Evolutionary conservation across 2,329 filamentous ascomycete species (phyloP).

Genomic region (Trichoderma atrobrunneum): DNA sequence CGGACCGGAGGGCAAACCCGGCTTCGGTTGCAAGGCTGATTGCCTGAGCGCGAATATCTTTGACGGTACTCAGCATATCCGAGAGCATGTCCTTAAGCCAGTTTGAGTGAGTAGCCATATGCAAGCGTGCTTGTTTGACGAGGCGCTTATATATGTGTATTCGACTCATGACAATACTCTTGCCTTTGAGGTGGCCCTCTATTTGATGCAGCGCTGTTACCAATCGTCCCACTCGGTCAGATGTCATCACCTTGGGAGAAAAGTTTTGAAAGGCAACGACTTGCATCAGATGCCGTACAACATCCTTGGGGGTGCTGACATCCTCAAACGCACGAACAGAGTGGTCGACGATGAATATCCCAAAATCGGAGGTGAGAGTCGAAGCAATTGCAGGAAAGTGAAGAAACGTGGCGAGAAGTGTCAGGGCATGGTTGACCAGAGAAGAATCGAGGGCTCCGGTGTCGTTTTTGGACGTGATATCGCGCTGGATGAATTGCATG

Average conservation of each 20-base stretch:
- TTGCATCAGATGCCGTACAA: constrained; percentile 76
- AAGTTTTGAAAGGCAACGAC: constrained; percentile 81
- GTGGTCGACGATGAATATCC: constrained; percentile 75
- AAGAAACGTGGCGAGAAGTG: constrained; percentile 72
- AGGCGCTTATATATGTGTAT: constrained; percentile 77
- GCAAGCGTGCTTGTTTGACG: constrained; percentile 63
- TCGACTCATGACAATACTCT: constrained; percentile 74
- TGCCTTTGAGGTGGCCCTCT: constrained; percentile 71
- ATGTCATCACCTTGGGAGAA: constrained; percentile 67
- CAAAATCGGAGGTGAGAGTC: constrained; percentile 74
- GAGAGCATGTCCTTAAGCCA: constrained; percentile 84
- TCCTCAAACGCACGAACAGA: constrained; percentile 73
- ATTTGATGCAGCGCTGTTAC: constrained; percentile 69
- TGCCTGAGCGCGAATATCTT: constrained; percentile 72
- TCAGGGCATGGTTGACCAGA: constrained; percentile 74
- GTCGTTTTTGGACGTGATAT: constrained; percentile 63
- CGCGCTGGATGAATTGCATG: constrained; percentile 78
- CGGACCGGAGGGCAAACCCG: constrained; percentile 65
- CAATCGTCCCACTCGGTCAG: constrained; percentile 66
- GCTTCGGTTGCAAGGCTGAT: constrained; percentile 72
- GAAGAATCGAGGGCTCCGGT: constrained; percentile 61
- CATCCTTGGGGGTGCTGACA: constrained; percentile 65
- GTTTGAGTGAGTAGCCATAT: constrained; percentile 68
- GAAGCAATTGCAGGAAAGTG: constrained; percentile 69
- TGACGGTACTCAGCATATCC: constrained; percentile 74